phyloP scores from a whole-genome alignment of 176 grass and related monocot species.

The Carex myosuroides region DNA sequence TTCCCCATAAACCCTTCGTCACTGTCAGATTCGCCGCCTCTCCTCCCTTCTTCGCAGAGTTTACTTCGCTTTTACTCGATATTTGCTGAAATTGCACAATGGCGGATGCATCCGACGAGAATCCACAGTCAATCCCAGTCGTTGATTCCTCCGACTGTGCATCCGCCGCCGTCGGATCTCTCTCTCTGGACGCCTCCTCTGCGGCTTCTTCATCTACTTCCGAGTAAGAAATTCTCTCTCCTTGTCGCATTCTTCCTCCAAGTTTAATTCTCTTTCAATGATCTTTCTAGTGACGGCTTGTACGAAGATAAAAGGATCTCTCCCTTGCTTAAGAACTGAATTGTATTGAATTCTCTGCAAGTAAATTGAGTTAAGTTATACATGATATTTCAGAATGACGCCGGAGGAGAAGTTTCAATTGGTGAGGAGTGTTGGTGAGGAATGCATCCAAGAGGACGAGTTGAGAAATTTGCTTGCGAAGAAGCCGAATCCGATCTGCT shows the following conservation, averaged over 20 bases:
- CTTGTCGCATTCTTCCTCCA: background rate
- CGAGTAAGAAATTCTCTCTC: background rate
- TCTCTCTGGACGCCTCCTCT: background rate
- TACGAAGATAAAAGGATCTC: background rate
- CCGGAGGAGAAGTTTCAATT: constrained; percentile 43
- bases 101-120: background rate
- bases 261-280: background rate
- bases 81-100: background rate
- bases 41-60: background rate
- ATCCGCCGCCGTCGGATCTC: constrained; percentile 3
- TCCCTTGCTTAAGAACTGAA: background rate
- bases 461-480: constrained; percentile 41
- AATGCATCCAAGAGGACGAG: constrained; percentile 83
- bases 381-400: constrained; percentile 19
- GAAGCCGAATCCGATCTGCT: constrained; percentile 57
- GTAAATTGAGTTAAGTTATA: background rate
- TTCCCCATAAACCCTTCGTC: background rate
- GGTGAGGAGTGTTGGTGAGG: constrained; percentile 67
- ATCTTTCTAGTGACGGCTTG: background rate
- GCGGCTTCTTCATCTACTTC: background rate
- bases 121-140: background rate
- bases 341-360: background rate
- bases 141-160: background rate
- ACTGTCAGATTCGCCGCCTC: background rate
- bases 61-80: background rate